phyloP scores from a whole-genome alignment of 2,329 filamentous ascomycete species.

The Colletotrichum lindemuthianum region DNA sequence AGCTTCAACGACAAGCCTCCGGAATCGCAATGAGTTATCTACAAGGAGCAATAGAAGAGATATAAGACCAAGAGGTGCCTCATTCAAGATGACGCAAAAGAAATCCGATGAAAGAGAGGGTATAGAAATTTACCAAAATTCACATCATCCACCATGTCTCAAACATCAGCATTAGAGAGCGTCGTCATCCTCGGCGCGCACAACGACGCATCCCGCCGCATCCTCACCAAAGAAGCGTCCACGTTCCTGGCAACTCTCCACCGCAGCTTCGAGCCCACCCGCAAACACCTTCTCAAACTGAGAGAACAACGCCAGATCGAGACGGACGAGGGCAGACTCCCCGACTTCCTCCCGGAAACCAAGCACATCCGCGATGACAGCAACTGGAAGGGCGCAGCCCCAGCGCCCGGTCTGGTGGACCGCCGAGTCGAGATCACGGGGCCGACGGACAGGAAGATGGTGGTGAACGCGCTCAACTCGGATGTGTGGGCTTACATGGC shows the following conservation, averaged over 20 bases:
- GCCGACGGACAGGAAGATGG: conserved; percentile 92
- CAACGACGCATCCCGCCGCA: conserved; percentile 78
- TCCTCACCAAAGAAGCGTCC: conserved; percentile 82
- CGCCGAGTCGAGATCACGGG: conserved; percentile 90
- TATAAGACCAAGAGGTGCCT: neutral
- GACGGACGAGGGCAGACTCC: conserved; percentile 82
- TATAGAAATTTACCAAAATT: neutral
- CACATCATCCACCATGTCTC: conserved; percentile 9
- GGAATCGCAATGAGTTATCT: neutral
- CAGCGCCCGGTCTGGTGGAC: conserved; percentile 85
- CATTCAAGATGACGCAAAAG: neutral
- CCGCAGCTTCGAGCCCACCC: conserved; percentile 83
- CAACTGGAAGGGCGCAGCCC: conserved; percentile 85
- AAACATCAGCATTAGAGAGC: conserved; percentile 45
- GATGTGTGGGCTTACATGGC: conserved; percentile 97
- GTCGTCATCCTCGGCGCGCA: conserved; percentile 81
- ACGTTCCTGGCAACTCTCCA: conserved; percentile 88
- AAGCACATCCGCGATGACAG: conserved; percentile 88
- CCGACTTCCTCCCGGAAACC: conserved; percentile 90
- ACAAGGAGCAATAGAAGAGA: neutral
- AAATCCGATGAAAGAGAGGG: neutral
- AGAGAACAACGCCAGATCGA: conserved; percentile 83
- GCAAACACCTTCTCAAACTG: conserved; percentile 83
- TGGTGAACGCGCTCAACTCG: conserved; percentile 89
- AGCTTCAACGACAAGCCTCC: neutral